phyloP scores from a whole-genome alignment of 2,329 filamentous ascomycete genomes.

The Trichophaea hybrida region DNA sequence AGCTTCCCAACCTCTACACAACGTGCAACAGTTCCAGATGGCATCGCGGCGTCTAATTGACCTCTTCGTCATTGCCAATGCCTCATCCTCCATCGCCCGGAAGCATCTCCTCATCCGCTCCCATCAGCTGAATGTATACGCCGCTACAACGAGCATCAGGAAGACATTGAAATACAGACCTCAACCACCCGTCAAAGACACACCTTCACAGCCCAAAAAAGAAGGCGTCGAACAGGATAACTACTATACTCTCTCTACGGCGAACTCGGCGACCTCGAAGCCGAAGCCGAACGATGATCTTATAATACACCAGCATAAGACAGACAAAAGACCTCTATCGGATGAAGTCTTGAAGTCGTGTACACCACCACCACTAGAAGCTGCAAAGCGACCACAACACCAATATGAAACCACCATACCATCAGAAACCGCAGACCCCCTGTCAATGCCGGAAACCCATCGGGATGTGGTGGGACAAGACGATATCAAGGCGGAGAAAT shows the following conservation, averaged over 20 bases:
- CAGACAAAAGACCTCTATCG: too few relatives aligned
- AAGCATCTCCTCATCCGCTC: conserved; percentile 46
- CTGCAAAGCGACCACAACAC: conserved; percentile 36
- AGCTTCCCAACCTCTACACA: too few relatives aligned
- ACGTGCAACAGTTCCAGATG: conserved; percentile 29
- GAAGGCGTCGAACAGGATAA: conserved; percentile 39
- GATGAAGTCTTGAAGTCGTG: neutral
- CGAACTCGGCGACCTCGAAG: conserved; percentile 30
- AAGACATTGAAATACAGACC: conserved; percentile 37
- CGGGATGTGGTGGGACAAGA: conserved; percentile 11
- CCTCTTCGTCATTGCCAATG: conserved; percentile 24
- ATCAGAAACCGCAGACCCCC: conserved; percentile 35
- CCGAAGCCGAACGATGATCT: conserved; percentile 32
- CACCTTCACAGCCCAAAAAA: conserved; percentile 5
- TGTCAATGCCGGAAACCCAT: conserved; percentile 27
- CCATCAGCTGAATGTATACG: conserved; percentile 49
- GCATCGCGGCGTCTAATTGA: conserved; percentile 40
- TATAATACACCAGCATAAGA: conserved; percentile 32
- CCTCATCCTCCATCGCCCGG: conserved; percentile 32
- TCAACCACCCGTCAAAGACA: conserved; percentile 6
- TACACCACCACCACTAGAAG: conserved; percentile 28
- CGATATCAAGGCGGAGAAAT: conserved; percentile 15
- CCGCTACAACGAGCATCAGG: conserved; percentile 48
- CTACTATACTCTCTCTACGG: conserved; percentile 35
- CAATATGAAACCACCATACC: conserved; percentile 42